Percentiles rank a stretch among this genome's conserved stretches.
Evolutionary conservation across 2,329 filamentous ascomycete genomes (phyloP).

Genomic region (Paraphoma sp.): DNA sequence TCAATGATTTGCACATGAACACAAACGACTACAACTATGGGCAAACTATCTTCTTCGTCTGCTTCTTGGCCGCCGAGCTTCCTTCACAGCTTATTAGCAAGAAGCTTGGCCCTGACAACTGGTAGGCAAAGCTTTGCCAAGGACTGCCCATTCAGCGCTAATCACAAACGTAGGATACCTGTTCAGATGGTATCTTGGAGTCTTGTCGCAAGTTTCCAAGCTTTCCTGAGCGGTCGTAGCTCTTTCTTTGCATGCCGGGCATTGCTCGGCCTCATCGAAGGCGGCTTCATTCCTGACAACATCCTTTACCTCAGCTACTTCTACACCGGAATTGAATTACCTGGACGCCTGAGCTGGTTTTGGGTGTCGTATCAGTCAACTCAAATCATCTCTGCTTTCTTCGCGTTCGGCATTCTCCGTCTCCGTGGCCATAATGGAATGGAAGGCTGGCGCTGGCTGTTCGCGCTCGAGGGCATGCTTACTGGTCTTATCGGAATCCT

Average conservation of each 20-base stretch:
- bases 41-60: slow-evolving; percentile 72
- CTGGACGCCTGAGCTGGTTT: slow-evolving; percentile 71
- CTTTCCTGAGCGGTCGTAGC: slow-evolving; percentile 63
- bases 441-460: slow-evolving; percentile 65
- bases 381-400: slow-evolving; percentile 62
- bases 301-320: slow-evolving; percentile 77
- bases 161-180: slow-evolving; percentile 37
- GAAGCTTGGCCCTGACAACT: slow-evolving; percentile 54
- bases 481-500: slow-evolving; percentile 46
- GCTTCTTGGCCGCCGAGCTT: slow-evolving; percentile 70
- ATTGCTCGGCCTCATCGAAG: slow-evolving; percentile 54
- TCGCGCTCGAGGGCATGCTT: slow-evolving; percentile 51
- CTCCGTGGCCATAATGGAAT: slow-evolving; percentile 57
- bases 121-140: slow-evolving; percentile 10
- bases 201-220: slow-evolving; percentile 68
- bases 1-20: slow-evolving; percentile 39
- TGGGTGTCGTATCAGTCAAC: slow-evolving; percentile 71
- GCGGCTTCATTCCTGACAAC: slow-evolving; percentile 67
- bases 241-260: slow-evolving; percentile 54
- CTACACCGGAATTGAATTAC: slow-evolving; percentile 74
- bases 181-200: slow-evolving; percentile 53
- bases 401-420: slow-evolving; percentile 63
- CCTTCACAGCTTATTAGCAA: slow-evolving; percentile 57
- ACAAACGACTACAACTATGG: slow-evolving; percentile 50
- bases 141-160: too few species aligned